Evolutionary conservation across 352 stramenopile genomes (phyloP), one percentile per base, ranked within the genome.

Genomic region (Globisporangium takayamanum): DNA sequence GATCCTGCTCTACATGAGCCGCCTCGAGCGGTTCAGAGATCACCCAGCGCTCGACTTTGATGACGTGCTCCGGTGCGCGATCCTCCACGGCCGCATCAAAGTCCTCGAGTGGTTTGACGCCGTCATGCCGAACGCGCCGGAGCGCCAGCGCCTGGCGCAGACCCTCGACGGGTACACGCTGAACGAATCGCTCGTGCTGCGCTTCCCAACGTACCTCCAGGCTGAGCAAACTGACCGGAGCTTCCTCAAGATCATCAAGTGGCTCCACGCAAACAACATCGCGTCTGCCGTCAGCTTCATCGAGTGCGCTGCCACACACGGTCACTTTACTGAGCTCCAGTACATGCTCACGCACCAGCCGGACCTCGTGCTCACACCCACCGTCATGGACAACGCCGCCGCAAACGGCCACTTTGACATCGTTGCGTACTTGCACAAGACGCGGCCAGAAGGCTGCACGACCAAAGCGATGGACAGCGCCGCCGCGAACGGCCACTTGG

Each of bases 1-100:
- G 8, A 30, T 51, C 20, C n/a, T 51, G 47, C 47, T 33, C 22
- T 51, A 51, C 47, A 51, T 51, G 47, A 51, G 47, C 47, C 18
- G 12, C 10, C 47, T 51, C 20, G 12, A 15, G 22, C 20, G 15
- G n/a, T 51, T 36, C 47, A 33, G 22, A 7, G 28, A 30, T n/a
- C 14, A 51, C 47, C 47, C 20, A 14, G 12, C 12, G 20, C 22
- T 51, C 20, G 20, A 51, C 20, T 51, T 51, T 30, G 28, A 33
- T 10, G 28, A 51, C 20, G 47, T 51, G 20, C 20, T 51, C 14
- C 47, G 22, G 14, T 51, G 47, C n/a, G 47, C 47, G n/a, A 33
- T 51, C 20, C 28, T 51, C 47, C 7, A 12, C 47, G 18, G 18
- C 4, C 47, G 47, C 22, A 30, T 36, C 20, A 18, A 26, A 14